Percentiles rank a stretch among this genome's conserved stretches.
Evolutionary conservation across 192 early-diverging fungal species (phyloP).

Genomic region (Dissophora ornata): DNA sequence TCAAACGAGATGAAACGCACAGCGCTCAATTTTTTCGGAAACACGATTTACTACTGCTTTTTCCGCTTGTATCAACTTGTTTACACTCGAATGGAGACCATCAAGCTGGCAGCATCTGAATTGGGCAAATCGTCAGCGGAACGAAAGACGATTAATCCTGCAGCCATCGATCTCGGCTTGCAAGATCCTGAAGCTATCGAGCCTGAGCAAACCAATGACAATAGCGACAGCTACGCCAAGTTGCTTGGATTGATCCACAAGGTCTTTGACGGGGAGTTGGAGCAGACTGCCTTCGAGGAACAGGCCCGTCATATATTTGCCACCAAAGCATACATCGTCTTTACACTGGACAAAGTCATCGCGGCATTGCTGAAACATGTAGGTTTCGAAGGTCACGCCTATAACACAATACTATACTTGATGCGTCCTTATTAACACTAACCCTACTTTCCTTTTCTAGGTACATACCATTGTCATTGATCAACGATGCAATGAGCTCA

Average conservation of each 20-base stretch:
- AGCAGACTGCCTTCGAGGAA: conserved; percentile 88
- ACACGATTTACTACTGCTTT: conserved; percentile 88
- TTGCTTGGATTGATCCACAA: conserved; percentile 80
- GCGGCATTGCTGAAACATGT: conserved; percentile 86
- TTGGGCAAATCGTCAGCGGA: conserved; percentile 62
- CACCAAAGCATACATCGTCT: conserved; percentile 88
- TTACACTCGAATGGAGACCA: conserved; percentile 82
- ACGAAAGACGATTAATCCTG: conserved; percentile 66
- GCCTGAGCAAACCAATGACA: conserved; percentile 64
- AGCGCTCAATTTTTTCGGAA: conserved; percentile 83
- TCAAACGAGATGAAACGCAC: conserved; percentile 43
- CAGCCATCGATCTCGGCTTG: conserved; percentile 69
- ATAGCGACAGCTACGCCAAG: conserved; percentile 81
- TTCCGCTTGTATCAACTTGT: conserved; percentile 89
- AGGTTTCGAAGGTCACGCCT: too few relatives aligned
- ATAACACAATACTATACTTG: too few relatives aligned
- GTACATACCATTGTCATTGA: conserved; percentile 76
- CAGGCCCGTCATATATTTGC: conserved; percentile 85
- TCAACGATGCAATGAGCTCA: conserved; percentile 67
- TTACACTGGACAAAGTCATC: conserved; percentile 91
- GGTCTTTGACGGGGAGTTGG: conserved; percentile 85
- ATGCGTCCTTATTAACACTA: not conserved
- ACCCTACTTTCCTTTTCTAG: too few relatives aligned
- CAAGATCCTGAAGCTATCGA: conserved; percentile 59
- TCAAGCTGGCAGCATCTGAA: conserved; percentile 80